These are phyloP conservation scores for Miscanthus lutarioriparius DNA, from an alignment of 176 grass and related monocot genomes.

Conservation along the genomic window DNA sequence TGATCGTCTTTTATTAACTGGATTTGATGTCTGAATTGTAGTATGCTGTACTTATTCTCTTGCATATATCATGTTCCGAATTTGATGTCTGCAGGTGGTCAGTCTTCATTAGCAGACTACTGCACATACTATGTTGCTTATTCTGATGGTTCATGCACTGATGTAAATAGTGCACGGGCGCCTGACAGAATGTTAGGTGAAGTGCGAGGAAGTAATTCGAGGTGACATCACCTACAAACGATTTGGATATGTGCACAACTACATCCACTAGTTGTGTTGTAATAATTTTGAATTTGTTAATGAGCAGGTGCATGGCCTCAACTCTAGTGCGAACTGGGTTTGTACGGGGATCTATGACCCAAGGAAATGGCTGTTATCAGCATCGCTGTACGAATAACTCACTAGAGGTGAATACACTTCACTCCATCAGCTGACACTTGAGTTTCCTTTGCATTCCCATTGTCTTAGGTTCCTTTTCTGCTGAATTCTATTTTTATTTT, in stretches of 20 bases:
- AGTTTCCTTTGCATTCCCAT: slow-evolving; percentile 7
- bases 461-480: not conserved
- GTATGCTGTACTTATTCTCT: slow-evolving; percentile 4
- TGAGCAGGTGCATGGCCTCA: slow-evolving; percentile 88
- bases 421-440: not conserved
- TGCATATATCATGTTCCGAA: slow-evolving; percentile 5
- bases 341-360: slow-evolving; percentile 95
- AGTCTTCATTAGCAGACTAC: slow-evolving; percentile 99
- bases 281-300: slow-evolving; percentile 19
- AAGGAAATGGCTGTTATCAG: slow-evolving; percentile 99
- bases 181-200: slow-evolving; percentile 98
- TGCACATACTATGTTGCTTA: slow-evolving; percentile 99
- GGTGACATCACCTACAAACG: slow-evolving; percentile 38
- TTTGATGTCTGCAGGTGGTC: slow-evolving; percentile 66
- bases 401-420: slow-evolving; percentile 58
- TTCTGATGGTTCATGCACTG: slow-evolving; percentile 99
- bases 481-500: not conserved
- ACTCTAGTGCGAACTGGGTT: slow-evolving; percentile 97
- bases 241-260: slow-evolving; percentile 1
- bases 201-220: slow-evolving; percentile 92
- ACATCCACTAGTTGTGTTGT: not conserved
- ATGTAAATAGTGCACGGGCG: slow-evolving; percentile 87
- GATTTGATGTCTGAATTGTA: slow-evolving; percentile 1
- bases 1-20: not conserved
- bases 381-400: slow-evolving; percentile 89